Conservation (phyloP, 2,329 filamentous ascomycete species). For the Aureobasidium sp. region DNA sequence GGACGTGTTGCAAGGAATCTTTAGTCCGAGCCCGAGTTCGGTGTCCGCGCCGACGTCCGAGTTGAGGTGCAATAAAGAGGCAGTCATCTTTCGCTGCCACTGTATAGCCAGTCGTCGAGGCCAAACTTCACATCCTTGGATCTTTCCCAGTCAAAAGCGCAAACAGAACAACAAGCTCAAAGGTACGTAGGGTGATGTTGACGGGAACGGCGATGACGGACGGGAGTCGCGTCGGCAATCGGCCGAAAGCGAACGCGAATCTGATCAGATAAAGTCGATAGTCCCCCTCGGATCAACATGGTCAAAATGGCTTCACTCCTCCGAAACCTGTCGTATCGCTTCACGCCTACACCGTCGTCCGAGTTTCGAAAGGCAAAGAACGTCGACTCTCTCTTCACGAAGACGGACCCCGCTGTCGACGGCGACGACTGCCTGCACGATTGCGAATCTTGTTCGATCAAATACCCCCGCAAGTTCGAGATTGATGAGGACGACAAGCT, state of each 20-base stretch:
- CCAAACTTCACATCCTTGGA: background rate
- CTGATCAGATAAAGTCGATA: conserved; percentile 8
- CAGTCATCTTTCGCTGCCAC: background rate
- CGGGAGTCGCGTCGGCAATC: background rate
- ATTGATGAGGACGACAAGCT: conserved; percentile 72
- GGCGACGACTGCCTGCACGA: conserved; percentile 86
- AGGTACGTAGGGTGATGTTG: background rate
- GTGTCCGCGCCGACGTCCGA: conserved; percentile 1
- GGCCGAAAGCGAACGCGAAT: background rate
- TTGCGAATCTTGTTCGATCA: conserved; percentile 71
- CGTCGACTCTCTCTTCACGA: conserved; percentile 59
- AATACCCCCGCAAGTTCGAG: conserved; percentile 66
- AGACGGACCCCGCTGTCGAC: conserved; percentile 67
- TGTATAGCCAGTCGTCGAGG: background rate
- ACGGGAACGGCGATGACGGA: background rate
- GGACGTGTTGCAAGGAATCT: background rate
- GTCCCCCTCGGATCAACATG: background rate
- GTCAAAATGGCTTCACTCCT: conserved; percentile 24
- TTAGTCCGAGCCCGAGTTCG: background rate
- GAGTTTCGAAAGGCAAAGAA: conserved; percentile 44
- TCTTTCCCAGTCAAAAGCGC: background rate
- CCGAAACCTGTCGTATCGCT: conserved; percentile 21
- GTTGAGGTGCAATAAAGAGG: background rate
- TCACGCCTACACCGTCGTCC: conserved; percentile 24
- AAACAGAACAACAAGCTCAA: background rate